Base-by-base conservation (phyloP, 2,329 filamentous ascomycete genomes). In the Monilinia fructicola region DNA sequence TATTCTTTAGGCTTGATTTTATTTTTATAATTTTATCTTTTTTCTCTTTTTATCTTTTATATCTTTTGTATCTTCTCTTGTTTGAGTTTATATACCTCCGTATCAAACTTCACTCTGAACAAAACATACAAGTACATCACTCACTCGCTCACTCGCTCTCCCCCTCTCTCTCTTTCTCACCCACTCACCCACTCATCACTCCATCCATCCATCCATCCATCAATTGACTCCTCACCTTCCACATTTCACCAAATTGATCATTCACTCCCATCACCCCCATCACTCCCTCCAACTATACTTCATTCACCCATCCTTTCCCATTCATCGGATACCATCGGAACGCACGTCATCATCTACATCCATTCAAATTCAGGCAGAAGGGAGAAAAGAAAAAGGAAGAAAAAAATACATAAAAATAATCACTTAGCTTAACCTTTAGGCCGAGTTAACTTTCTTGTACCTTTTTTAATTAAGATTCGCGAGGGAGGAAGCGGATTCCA, bases 401-500 rank as follows among this genome's bases (percentile, higher is more conserved):
- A 40, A 40, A 14, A 40, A 40, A 40, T 12, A 40, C n/a, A 40
- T 12, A 40, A 40, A 40, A 40, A 40, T 2, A 14, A 11, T 54
- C 31, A 54, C 31, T 54, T 35, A 54, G 28, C 53, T 35, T 35
- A 54, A 21, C 53, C 53, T 54, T 18, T 14, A 38, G 40, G 40
- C 12, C 12, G 4, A 42, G 12, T 42, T 42, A 42, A 42, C 12
- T 42, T 42, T 42, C 14, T 5, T 16, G 12, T 14, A 42, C 40
- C 12, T 42, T 42, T 26, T 52, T 52, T 52, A 16, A 12, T 44
- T 6, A 50, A 26, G 11, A 12, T 50, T 74, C 73, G 74, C 74
- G 71, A 66, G 72, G 68, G 71, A 73, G 73, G 75, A 74, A 73
- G 74, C 72, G 73, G 65, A 66, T 67, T 71, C 73, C 74, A 67